Evolutionary conservation across 2,329 filamentous ascomycete species (phyloP).

Genomic region (Monosporascus sp.): DNA sequence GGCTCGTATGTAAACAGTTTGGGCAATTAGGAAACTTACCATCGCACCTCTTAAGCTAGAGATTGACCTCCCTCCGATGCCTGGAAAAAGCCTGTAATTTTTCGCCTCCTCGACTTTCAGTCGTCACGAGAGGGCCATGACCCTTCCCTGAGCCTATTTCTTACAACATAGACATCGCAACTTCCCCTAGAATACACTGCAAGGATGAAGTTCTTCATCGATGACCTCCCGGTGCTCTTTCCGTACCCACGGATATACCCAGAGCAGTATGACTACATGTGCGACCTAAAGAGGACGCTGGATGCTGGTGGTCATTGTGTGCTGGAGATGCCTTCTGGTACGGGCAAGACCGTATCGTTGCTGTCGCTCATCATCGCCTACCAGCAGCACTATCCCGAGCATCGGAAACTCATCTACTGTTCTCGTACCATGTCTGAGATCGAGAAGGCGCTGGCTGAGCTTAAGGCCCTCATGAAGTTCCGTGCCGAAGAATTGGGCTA

Average conservation of each 20-base stretch:
- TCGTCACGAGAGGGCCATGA: too few relatives aligned
- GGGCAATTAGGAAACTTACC: too few relatives aligned
- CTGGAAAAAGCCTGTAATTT: too few relatives aligned
- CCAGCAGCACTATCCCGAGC: slow-evolving; percentile 87
- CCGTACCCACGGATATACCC: slow-evolving; percentile 40
- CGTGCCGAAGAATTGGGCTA: slow-evolving; percentile 82
- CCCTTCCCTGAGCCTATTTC: not conserved
- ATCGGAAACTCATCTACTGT: slow-evolving; percentile 96
- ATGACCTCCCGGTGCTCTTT: slow-evolving; percentile 43
- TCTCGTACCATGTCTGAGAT: slow-evolving; percentile 99
- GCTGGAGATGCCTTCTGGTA: slow-evolving; percentile 97
- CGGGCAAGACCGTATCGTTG: slow-evolving; percentile 93
- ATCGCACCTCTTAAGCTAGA: too few relatives aligned
- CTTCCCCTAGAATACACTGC: not conserved
- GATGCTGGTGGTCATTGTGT: slow-evolving; percentile 95
- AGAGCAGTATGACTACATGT: slow-evolving; percentile 77
- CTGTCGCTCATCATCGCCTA: slow-evolving; percentile 95
- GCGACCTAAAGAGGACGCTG: slow-evolving; percentile 80
- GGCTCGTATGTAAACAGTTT: too few relatives aligned
- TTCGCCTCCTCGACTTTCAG: too few relatives aligned
- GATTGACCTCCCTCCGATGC: too few relatives aligned
- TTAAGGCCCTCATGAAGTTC: slow-evolving; percentile 93
- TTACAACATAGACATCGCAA: not conserved
- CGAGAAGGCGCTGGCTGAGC: slow-evolving; percentile 89
- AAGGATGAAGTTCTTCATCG: slow-evolving; percentile 76